Conservation (phyloP, 331 rosid genomes). For the Phaseolus coccineus region DNA sequence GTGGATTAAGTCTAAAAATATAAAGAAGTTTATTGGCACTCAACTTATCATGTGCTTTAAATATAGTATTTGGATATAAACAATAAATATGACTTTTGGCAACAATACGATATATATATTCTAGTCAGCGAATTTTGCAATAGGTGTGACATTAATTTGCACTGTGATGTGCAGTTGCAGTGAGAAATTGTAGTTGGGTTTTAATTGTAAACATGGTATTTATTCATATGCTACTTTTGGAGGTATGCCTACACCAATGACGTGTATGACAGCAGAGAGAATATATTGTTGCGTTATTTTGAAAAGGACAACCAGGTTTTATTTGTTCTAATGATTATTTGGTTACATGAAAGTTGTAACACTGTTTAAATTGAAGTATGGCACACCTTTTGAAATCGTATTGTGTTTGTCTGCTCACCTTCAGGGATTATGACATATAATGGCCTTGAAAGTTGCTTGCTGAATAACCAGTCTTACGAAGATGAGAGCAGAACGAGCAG, state of each 20-base stretch:
- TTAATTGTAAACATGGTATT: slow-evolving; percentile 28
- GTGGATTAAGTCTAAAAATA: neutral
- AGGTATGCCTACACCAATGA: slow-evolving; percentile 45
- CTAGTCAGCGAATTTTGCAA: slow-evolving; percentile 32
- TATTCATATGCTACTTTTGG: slow-evolving; percentile 41
- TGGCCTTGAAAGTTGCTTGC: slow-evolving; percentile 90
- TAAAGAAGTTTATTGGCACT: neutral
- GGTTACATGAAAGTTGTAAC: slow-evolving; percentile 1
- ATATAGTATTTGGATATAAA: neutral
- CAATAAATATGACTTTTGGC: neutral
- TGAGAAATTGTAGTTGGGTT: slow-evolving; percentile 9
- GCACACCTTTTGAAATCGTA: slow-evolving; percentile 8
- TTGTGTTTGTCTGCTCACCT: slow-evolving; percentile 37
- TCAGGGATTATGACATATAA: slow-evolving; percentile 87
- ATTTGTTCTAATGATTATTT: slow-evolving; percentile 23
- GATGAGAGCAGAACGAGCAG: slow-evolving; percentile 81
- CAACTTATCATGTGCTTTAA: neutral
- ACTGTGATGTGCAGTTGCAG: neutral
- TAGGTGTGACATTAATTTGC: slow-evolving; percentile 31
- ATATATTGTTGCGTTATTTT: slow-evolving; percentile 53
- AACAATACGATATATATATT: neutral
- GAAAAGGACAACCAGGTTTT: slow-evolving; percentile 39
- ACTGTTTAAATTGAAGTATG: neutral
- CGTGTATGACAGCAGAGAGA: slow-evolving; percentile 42
- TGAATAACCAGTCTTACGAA: slow-evolving; percentile 67